These are phyloP conservation scores for Conoideocrella luteorostrata DNA, from an alignment of 2,329 filamentous ascomycete genomes.

Conservation along the genomic window DNA sequence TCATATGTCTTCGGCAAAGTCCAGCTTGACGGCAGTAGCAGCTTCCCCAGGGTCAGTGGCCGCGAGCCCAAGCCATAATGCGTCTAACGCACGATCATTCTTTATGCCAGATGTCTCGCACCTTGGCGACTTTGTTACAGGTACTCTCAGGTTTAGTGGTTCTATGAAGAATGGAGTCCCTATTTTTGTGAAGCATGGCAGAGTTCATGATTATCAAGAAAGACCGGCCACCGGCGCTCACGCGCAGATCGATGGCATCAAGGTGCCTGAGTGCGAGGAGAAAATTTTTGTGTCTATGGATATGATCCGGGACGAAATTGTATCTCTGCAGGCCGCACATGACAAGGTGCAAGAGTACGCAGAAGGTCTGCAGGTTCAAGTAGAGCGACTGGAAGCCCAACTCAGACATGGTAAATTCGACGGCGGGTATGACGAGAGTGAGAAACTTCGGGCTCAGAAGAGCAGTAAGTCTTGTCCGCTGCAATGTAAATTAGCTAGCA, in stretches of 20 bases:
- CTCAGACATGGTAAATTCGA: conserved; percentile 39
- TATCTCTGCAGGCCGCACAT: conserved; percentile 49
- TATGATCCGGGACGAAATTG: conserved; percentile 54
- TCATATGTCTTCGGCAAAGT: conserved; percentile 32
- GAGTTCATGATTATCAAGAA: conserved; percentile 37
- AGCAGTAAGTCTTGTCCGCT: conserved; percentile 40
- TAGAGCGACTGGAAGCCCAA: conserved; percentile 43
- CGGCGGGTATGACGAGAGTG: conserved; percentile 36
- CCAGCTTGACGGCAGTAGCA: conserved; percentile 35
- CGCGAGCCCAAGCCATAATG: conserved; percentile 27
- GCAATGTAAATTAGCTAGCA: conserved; percentile 8
- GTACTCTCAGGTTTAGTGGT: conserved; percentile 44
- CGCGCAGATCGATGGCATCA: conserved; percentile 43
- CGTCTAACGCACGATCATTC: conserved; percentile 44
- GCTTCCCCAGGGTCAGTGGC: conserved; percentile 28
- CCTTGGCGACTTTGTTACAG: conserved; percentile 51
- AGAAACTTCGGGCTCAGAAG: conserved; percentile 45
- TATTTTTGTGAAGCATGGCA: conserved; percentile 49
- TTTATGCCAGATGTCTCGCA: conserved; percentile 48
- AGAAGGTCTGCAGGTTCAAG: conserved; percentile 44
- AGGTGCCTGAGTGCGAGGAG: conserved; percentile 47
- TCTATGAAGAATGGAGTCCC: conserved; percentile 47
- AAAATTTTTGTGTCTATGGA: conserved; percentile 55
- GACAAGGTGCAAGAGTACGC: conserved; percentile 50
- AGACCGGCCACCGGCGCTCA: conserved; percentile 31